A percentile compares a stretch with the other conserved stretches of the same genome.
phyloP scores from a whole-genome alignment of 352 stramenopile genomes.

The Phytophthora sp. region DNA sequence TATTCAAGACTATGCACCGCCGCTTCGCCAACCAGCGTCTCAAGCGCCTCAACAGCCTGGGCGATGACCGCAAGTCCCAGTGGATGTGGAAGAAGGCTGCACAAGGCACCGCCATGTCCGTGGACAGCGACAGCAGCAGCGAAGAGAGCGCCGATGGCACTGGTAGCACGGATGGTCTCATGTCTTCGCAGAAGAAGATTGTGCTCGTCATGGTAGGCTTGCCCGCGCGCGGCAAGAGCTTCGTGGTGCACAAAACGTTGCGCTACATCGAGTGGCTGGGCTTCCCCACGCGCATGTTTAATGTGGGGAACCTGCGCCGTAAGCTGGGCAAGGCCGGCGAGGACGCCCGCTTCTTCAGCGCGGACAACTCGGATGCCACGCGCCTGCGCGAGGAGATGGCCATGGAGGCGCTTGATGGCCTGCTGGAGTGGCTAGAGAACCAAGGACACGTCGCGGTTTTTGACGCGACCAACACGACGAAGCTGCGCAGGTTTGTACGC shows the following conservation, averaged over 20 bases:
- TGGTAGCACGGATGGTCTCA: slow-evolving; percentile 52
- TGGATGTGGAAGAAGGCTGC: slow-evolving; percentile 75
- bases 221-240: slow-evolving; percentile 95
- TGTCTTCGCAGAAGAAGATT: slow-evolving; percentile 86
- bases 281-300: slow-evolving; percentile 93
- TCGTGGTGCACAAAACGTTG: slow-evolving; percentile 94
- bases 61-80: slow-evolving; percentile 68
- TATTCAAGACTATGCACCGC: slow-evolving; percentile 77
- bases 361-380: slow-evolving; percentile 85
- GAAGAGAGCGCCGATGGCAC: slow-evolving; percentile 38
- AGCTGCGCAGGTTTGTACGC: slow-evolving; percentile 49
- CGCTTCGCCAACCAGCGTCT: slow-evolving; percentile 78
- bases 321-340: slow-evolving; percentile 72
- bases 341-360: slow-evolving; percentile 92
- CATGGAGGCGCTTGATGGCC: slow-evolving; percentile 84
- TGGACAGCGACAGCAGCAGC: slow-evolving; percentile 44
- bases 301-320: slow-evolving; percentile 94
- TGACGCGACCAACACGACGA: slow-evolving; percentile 96
- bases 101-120: slow-evolving; percentile 16
- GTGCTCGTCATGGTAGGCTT: slow-evolving; percentile 95
- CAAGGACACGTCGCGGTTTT: slow-evolving; percentile 94
- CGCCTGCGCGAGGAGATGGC: slow-evolving; percentile 90
- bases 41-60: slow-evolving; percentile 69
- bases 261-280: slow-evolving; percentile 95
- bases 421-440: slow-evolving; percentile 92